Evolutionary conservation across 176 grass and related monocot species (phyloP).

Genomic region (Cenchrus purpureus): DNA sequence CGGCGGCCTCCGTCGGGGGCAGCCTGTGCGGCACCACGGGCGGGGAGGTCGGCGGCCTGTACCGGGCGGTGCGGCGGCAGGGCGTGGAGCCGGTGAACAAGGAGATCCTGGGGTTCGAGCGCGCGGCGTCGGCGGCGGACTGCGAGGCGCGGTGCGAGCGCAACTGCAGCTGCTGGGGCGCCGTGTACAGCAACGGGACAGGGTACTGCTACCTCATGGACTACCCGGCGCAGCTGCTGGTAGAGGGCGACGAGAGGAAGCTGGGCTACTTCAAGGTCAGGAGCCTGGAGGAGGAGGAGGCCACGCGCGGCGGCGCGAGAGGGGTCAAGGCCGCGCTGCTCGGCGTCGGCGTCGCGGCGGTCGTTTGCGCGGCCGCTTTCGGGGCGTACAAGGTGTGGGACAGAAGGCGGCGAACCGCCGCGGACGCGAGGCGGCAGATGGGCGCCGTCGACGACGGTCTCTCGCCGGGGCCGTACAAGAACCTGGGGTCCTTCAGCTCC

Average conservation of each 20-base stretch:
- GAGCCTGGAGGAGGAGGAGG: not conserved
- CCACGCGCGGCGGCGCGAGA: not conserved
- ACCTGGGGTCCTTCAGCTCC: slow-evolving; percentile 73
- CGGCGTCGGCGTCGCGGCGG: slow-evolving; percentile 40
- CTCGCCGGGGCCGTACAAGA: slow-evolving; percentile 81
- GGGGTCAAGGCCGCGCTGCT: slow-evolving; percentile 55
- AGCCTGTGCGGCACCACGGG: slow-evolving; percentile 37
- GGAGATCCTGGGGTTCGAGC: slow-evolving; percentile 49
- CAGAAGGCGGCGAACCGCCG: slow-evolving; percentile 5
- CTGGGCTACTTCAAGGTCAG: slow-evolving; percentile 82
- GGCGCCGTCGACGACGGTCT: slow-evolving; percentile 57
- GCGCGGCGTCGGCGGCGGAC: slow-evolving; percentile 51
- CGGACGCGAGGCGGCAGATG: slow-evolving; percentile 19
- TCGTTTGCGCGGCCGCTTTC: slow-evolving; percentile 43
- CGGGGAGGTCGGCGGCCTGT: slow-evolving; percentile 43
- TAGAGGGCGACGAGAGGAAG: slow-evolving; percentile 64
- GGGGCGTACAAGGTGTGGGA: slow-evolving; percentile 68
- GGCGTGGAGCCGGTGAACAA: slow-evolving; percentile 85
- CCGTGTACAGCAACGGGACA: slow-evolving; percentile 80
- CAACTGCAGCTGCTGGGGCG: slow-evolving; percentile 93
- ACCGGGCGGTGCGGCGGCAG: slow-evolving; percentile 48
- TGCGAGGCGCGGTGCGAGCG: slow-evolving; percentile 74
- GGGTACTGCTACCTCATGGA: slow-evolving; percentile 80
- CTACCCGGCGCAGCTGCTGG: slow-evolving; percentile 75
- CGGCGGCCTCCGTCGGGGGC: slow-evolving; percentile 10